Evolutionary conservation across 768 basidiomycete genomes (phyloP).

Genomic region (Lyophyllum semitale): DNA sequence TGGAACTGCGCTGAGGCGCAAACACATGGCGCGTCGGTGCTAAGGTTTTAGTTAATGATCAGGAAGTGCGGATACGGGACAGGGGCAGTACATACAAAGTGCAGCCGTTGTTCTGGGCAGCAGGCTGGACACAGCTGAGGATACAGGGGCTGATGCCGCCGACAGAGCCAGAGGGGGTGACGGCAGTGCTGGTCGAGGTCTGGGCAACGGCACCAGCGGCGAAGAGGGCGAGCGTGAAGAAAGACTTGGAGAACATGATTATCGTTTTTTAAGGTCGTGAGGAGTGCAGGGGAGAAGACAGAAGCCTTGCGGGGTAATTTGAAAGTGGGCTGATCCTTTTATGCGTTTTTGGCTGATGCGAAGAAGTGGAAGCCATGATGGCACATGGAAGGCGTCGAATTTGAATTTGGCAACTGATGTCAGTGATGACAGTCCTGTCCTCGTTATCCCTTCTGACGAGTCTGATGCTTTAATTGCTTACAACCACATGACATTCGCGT

Average conservation of each 20-base stretch:
- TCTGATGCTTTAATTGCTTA: too few relatives aligned
- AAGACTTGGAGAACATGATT: constrained; percentile 8
- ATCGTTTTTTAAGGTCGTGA: too few relatives aligned
- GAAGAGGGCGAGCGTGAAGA: constrained; percentile 9
- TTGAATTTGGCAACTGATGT: too few relatives aligned
- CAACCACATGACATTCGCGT: too few relatives aligned
- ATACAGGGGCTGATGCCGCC: constrained; percentile 8
- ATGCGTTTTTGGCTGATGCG: not conserved
- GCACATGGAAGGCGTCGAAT: too few relatives aligned
- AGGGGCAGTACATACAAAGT: not conserved
- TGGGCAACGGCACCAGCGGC: constrained; percentile 9
- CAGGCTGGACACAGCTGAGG: constrained; percentile 7
- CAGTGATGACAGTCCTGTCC: too few relatives aligned
- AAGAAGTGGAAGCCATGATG: not conserved
- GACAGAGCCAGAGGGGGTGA: not conserved
- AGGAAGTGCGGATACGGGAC: not conserved
- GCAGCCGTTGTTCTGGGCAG: constrained; percentile 6
- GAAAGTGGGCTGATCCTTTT: constrained; percentile 5
- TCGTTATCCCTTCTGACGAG: too few relatives aligned
- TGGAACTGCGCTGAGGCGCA: constrained; percentile 20
- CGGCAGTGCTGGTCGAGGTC: not conserved
- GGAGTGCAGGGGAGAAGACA: not conserved
- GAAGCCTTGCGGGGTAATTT: not conserved
- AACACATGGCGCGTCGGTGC: constrained; percentile 14
- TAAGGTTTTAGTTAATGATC: not conserved